Conservation (phyloP, 23 red algal species). For the Gracilaria domingensis region DNA sequence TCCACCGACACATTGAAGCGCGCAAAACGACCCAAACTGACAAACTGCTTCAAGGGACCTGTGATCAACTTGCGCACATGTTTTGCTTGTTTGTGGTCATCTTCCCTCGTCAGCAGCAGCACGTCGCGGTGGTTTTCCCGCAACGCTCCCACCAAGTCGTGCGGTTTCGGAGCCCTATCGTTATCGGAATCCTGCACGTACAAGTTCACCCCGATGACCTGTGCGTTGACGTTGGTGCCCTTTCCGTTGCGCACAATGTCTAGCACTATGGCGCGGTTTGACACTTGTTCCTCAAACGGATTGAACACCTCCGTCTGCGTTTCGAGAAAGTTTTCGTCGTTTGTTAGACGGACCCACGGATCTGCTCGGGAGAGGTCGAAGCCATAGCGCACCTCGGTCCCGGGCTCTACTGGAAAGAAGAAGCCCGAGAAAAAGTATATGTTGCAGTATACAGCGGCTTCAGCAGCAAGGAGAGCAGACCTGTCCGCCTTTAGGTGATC, state of each 20-base stretch:
- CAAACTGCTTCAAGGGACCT: slow-evolving; percentile 34
- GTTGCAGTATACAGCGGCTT: slow-evolving; percentile 62
- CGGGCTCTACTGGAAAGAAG: slow-evolving; percentile 58
- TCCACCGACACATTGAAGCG: slow-evolving; percentile 56
- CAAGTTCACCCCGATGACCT: slow-evolving; percentile 21
- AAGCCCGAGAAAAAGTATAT: slow-evolving; percentile 76
- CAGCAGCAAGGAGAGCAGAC: background rate
- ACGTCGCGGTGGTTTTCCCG: slow-evolving; percentile 42
- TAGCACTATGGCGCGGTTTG: slow-evolving; percentile 31
- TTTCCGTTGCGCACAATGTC: slow-evolving; percentile 25
- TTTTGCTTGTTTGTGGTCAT: slow-evolving; percentile 7
- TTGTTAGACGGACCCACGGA: slow-evolving; percentile 35
- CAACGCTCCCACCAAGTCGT: slow-evolving; percentile 33
- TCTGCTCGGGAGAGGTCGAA: slow-evolving; percentile 17
- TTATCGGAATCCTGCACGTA: slow-evolving; percentile 26
- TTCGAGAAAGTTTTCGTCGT: slow-evolving; percentile 41
- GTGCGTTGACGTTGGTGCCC: background rate
- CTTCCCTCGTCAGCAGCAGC: slow-evolving; percentile 36
- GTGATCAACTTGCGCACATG: slow-evolving; percentile 13
- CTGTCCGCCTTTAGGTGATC: slow-evolving; percentile 5
- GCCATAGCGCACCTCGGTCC: slow-evolving; percentile 53
- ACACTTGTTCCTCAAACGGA: background rate
- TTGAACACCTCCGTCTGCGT: slow-evolving; percentile 9
- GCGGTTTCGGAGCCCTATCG: slow-evolving; percentile 1
- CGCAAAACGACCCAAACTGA: slow-evolving; percentile 37